Conservation (phyloP, 2,329 filamentous ascomycete genomes). For the Apiospora saccharicola region DNA sequence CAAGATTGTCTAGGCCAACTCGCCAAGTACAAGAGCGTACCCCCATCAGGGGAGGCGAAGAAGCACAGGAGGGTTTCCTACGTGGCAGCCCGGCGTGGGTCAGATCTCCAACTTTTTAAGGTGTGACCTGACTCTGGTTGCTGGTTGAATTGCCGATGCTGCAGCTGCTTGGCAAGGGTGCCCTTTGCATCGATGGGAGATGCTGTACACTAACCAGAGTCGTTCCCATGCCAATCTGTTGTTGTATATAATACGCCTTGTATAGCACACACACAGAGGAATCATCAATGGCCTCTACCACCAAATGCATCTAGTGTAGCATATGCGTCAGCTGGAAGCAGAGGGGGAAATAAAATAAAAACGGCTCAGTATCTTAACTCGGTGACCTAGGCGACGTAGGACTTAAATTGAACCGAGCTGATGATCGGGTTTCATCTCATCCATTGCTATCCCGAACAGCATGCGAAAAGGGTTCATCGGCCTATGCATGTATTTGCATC, state of each 20-base stretch:
- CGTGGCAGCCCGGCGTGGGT: conserved; percentile 11
- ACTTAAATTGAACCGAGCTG: conserved; percentile 2
- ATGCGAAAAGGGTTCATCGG: background rate
- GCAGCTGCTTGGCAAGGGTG: conserved; percentile 12
- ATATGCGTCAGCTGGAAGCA: background rate
- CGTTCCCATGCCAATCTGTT: conserved; percentile 17
- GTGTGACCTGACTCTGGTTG: conserved; percentile 15
- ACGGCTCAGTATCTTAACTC: background rate
- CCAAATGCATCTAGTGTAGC: background rate
- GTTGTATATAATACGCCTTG: background rate
- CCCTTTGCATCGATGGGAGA: background rate
- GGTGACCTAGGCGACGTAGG: conserved; percentile 4
- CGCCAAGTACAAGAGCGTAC: conserved; percentile 7
- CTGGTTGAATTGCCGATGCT: conserved; percentile 19
- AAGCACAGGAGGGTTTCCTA: conserved; percentile 19
- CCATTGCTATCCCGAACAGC: background rate
- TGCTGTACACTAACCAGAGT: background rate
- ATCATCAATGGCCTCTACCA: background rate
- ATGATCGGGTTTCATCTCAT: conserved; percentile 1
- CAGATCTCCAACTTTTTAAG: conserved; percentile 18
- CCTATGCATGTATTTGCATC: background rate
- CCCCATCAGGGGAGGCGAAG: conserved; percentile 13
- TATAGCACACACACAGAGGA: background rate
- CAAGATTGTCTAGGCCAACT: conserved; percentile 10
- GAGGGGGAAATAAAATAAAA: background rate